Conservation (phyloP, 352 stramenopile genomes). For the Phytophthora megakarya region DNA sequence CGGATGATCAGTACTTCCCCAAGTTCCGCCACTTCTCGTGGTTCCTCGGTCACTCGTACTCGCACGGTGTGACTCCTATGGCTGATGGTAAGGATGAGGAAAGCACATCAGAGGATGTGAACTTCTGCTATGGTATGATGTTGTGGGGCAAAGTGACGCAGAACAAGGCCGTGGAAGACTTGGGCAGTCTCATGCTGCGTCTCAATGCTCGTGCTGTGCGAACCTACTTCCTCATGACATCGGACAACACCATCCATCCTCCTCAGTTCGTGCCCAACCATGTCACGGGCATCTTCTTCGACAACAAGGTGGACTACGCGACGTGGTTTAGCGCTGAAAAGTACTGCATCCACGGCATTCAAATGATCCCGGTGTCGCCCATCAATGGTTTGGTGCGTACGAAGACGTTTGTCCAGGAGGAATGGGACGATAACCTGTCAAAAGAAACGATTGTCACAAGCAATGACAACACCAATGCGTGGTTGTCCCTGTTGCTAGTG, state of each 20-base stretch:
- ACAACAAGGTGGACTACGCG: conserved; percentile 81
- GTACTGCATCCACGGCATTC: conserved; percentile 82
- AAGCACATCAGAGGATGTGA: conserved; percentile 78
- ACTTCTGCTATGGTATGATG: conserved; percentile 85
- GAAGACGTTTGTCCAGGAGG: conserved; percentile 62
- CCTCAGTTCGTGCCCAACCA: conserved; percentile 72
- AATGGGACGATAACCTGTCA: conserved; percentile 80
- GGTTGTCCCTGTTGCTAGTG: conserved; percentile 73
- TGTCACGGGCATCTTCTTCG: conserved; percentile 78
- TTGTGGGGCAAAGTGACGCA: conserved; percentile 68
- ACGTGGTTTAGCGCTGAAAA: conserved; percentile 83
- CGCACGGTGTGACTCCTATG: conserved; percentile 68
- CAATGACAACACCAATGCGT: conserved; percentile 57
- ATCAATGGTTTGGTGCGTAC: conserved; percentile 77
- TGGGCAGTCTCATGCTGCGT: conserved; percentile 77
- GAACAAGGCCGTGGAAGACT: conserved; percentile 63
- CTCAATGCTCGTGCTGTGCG: conserved; percentile 66
- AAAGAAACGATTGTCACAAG: conserved; percentile 64
- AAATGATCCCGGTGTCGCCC: conserved; percentile 80
- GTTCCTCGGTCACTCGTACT: conserved; percentile 79
- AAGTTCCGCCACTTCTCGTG: conserved; percentile 82
- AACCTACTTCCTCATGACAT: conserved; percentile 83
- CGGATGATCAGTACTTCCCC: conserved; percentile 61
- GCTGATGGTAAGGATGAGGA: conserved; percentile 81
- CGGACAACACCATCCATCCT: conserved; percentile 69